Evolutionary conservation across 176 grass and related monocot genomes (phyloP).

Genomic region (Raddia guianensis): DNA sequence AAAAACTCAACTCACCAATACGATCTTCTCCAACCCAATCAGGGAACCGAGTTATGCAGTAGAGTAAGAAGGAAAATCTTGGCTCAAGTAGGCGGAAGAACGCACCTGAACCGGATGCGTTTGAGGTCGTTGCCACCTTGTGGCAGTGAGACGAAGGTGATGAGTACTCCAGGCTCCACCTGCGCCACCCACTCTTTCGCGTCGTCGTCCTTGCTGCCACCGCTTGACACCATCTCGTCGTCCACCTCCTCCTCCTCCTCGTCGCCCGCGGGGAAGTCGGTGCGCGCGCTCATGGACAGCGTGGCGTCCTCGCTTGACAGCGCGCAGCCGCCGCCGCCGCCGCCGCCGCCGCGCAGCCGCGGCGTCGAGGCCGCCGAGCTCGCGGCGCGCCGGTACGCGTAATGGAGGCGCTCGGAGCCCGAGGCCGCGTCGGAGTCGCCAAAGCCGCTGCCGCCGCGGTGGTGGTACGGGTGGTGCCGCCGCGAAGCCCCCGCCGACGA

Average conservation of each 20-base stretch:
- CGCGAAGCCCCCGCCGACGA: constrained; percentile 42
- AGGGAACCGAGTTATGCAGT: constrained; percentile 4
- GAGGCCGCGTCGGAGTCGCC: constrained; percentile 47
- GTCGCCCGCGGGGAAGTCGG: constrained; percentile 58
- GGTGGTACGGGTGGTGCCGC: constrained; percentile 62
- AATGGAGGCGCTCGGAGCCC: constrained; percentile 60
- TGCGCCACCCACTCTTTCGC: constrained; percentile 98
- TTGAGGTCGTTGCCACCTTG: constrained; percentile 95
- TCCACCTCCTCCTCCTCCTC: constrained; percentile 37
- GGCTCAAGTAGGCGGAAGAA: constrained; percentile 2
- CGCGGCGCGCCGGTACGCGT: constrained; percentile 65
- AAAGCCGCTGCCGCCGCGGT: constrained; percentile 46
- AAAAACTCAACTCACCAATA: neutral
- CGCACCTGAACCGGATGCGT: constrained; percentile 96
- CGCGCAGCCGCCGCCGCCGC: constrained; percentile 20
- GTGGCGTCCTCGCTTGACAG: constrained; percentile 75
- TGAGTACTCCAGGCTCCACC: constrained; percentile 95
- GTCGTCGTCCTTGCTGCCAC: constrained; percentile 55
- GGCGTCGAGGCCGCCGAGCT: constrained; percentile 61
- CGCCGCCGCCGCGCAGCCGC: constrained; percentile 26
- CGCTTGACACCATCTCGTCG: constrained; percentile 40
- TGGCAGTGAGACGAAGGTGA: constrained; percentile 82
- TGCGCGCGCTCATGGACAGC: constrained; percentile 77
- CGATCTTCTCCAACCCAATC: neutral
- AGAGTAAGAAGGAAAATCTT: neutral